Base-by-base conservation (phyloP, 2,329 filamentous ascomycete genomes). In the Hypoxylon sp. region DNA sequence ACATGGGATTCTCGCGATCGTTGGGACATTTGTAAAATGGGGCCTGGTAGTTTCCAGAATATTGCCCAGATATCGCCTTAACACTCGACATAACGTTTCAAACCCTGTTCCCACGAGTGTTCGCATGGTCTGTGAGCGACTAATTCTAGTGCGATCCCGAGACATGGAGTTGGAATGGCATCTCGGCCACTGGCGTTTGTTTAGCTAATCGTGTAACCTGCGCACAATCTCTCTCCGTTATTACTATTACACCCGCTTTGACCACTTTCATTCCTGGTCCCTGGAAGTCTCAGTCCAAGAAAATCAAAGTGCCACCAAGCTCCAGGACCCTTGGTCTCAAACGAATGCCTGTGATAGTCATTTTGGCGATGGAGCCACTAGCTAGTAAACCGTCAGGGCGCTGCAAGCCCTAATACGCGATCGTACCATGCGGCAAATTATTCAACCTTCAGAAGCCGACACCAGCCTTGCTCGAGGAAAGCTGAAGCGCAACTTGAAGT, bases 111-210 rank as follows among this genome's bases (percentile, higher is more conserved):
- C 61, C 59, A 62, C 51, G 62, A 58, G 59, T 56, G 44, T 50
- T 47, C 61, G 52, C 56, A 59, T 57, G 67, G 55, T 61, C 56
- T 61, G 53, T 62, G 56, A 27, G 54, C 35, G 44, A 47, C 32
- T 60, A 48, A 42, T 44, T 53, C 58, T 73, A 71, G 70, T 67
- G 62, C 54, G 60, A 71, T 71, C 70, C 72, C 72, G 67, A 73
- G 67, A 73, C 72, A 66, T 65, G 62, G 72, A 32, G 63, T 65
- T 61, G 69, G 69, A 47, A 70, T 73, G 39, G 19, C 68, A 63
- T 64, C 59, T 44, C 60, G 42, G 47, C 56, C 27, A 58, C 48
- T 51, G n/a, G n/a, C 48, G 42, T 55, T 57, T 35, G 55, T 35
- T 57, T 58, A 56, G 19, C 27, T 58, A 53, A 64, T 65, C 58